These are phyloP conservation scores for Skeletonema tropicum DNA, from an alignment of 108 stramenopile genomes.

Conservation along the genomic window DNA sequence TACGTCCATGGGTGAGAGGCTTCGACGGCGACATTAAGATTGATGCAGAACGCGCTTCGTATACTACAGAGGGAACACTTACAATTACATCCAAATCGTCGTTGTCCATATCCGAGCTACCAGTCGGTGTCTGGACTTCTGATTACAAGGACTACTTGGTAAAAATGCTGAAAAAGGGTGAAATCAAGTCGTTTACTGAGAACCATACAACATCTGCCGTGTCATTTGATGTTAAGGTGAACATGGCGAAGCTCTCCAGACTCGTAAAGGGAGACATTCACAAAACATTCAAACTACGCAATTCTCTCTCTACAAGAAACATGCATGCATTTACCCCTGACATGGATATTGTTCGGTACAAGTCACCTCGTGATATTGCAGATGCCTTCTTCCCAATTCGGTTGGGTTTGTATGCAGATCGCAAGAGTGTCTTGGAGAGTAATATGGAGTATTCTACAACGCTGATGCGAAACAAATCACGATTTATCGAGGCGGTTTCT, in stretches of 20 bases:
- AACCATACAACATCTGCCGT: constrained; percentile 88
- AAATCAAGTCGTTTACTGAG: constrained; percentile 73
- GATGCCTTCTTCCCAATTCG: constrained; percentile 82
- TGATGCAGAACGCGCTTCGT: constrained; percentile 40
- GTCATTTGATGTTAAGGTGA: constrained; percentile 68
- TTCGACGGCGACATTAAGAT: constrained; percentile 72
- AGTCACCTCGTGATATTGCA: constrained; percentile 70
- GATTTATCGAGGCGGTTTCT: constrained; percentile 82
- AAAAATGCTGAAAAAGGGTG: constrained; percentile 63
- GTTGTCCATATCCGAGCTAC: constrained; percentile 86
- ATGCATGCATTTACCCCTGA: constrained; percentile 90
- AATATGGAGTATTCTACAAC: constrained; percentile 65
- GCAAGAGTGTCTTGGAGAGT: constrained; percentile 74
- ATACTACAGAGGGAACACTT: constrained; percentile 58
- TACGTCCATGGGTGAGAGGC: constrained; percentile 67
- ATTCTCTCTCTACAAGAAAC: constrained; percentile 71
- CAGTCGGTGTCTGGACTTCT: constrained; percentile 86
- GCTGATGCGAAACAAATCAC: constrained; percentile 73
- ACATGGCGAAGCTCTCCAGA: constrained; percentile 55
- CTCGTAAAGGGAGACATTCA: constrained; percentile 56
- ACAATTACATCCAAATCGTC: constrained; percentile 43
- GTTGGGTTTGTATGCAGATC: constrained; percentile 73
- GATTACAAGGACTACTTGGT: constrained; percentile 79
- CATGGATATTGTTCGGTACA: constrained; percentile 68
- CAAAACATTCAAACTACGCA: constrained; percentile 70